Evolutionary conservation across 495 filamentous ascomycete genomes (phyloP), one percentile per base, ranked within the genome.

Genomic region (Lasiosphaeriaceae sp.): DNA sequence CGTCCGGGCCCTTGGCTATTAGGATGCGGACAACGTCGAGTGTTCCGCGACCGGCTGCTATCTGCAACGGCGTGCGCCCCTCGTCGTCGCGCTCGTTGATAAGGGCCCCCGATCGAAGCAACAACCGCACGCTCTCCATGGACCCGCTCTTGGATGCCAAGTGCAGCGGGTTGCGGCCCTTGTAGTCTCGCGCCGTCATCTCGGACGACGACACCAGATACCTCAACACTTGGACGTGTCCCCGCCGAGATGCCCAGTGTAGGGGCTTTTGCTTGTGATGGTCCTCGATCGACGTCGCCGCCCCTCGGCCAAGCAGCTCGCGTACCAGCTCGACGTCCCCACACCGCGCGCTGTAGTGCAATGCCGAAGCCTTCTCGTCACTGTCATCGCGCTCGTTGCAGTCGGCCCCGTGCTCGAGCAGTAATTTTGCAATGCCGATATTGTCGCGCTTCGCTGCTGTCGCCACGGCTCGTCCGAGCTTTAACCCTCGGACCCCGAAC

Each of bases 61-160:
- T 53, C 21, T 68, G 66, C 11, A 68, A 52, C 2, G 66, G 55
- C 0, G 66, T 68, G 6, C 56, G 56, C 21, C 58, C 59, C 16
- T 47, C 41, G 11, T 24, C 52, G 51, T 65, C 65, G n/a, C 23
- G 50, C 7, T 47, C 23, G 29, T 58, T 66, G 37, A 63, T 55
- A 26, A 61, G 52, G 1, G 62, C 62, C 17, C 65, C 65, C n/a
- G 54, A 55, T 11, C 60, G 55, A 8, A 68, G 46, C 23, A 68
- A 52, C 11, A 54, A 14, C 19, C 56, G 52, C 21, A 63, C 59
- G 16, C 67, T 60, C 19, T 48, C 23, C 8, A 65, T 35, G 17
- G 70, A 55, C 37, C 52, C 60, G 19, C 50, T 43, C 37, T 49
- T 58, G 14, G 60, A 58, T 11, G 67, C 67, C 17, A 39, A 34